Conservation (phyloP, 495 filamentous ascomycete species). For the Immersiella caudata region DNA sequence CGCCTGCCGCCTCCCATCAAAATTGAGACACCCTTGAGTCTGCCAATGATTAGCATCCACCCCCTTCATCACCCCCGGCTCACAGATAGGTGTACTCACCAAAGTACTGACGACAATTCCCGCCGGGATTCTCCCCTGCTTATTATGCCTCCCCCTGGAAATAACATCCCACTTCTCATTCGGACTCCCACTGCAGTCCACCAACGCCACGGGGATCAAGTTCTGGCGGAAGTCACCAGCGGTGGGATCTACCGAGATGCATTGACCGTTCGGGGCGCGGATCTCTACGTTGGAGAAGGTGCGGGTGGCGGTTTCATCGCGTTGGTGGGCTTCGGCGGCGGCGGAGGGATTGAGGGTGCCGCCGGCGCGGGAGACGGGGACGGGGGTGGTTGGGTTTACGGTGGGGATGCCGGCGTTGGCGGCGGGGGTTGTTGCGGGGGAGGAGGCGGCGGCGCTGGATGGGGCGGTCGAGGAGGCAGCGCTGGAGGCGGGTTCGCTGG, state of each 20-base stretch:
- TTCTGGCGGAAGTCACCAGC: slow-evolving; percentile 61
- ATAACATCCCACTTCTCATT: slow-evolving; percentile 60
- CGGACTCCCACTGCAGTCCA: slow-evolving; percentile 47
- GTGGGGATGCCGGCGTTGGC: slow-evolving; percentile 30
- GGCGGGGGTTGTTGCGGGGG: slow-evolving; percentile 6
- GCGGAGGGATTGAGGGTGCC: slow-evolving; percentile 52
- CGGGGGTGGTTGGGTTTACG: slow-evolving; percentile 49
- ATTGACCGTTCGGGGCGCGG: slow-evolving; percentile 52
- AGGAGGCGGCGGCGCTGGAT: not conserved
- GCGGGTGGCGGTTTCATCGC: slow-evolving; percentile 51
- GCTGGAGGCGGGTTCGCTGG: not conserved
- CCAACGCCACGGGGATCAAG: slow-evolving; percentile 53
- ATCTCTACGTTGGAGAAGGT: slow-evolving; percentile 52
- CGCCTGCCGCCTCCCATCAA: slow-evolving; percentile 47
- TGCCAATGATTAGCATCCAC: slow-evolving; percentile 6
- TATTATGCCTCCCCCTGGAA: slow-evolving; percentile 54
- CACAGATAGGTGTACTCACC: slow-evolving; percentile 21
- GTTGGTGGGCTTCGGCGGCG: slow-evolving; percentile 49
- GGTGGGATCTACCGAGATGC: slow-evolving; percentile 56
- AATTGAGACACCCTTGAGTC: slow-evolving; percentile 56
- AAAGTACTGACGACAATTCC: slow-evolving; percentile 54
- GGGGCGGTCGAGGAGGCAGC: slow-evolving; percentile 5
- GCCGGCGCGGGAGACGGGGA: slow-evolving; percentile 55
- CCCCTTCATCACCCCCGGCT: no score
- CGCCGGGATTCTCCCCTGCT: slow-evolving; percentile 17